These are phyloP conservation scores for Kodamaea plutei DNA, from an alignment of 1,139 yeast genomes.

Conservation along the genomic window DNA sequence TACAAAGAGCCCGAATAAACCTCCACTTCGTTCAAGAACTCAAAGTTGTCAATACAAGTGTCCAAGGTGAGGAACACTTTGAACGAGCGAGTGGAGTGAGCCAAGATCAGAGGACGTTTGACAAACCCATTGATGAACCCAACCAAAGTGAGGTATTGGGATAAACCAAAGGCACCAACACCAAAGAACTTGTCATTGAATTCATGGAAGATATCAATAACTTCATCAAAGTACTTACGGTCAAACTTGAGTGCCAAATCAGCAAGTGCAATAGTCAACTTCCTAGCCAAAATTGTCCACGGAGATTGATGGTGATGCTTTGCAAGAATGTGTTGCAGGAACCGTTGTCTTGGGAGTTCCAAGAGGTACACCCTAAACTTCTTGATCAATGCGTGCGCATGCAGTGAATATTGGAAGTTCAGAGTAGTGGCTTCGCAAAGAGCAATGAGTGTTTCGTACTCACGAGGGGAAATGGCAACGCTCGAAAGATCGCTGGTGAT, in stretches of 20 bases:
- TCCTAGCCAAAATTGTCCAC: constrained; percentile 35
- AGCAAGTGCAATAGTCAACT: constrained; percentile 34
- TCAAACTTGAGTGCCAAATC: constrained; percentile 35
- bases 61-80: constrained; percentile 34
- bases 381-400: constrained; percentile 49
- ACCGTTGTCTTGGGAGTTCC: constrained; percentile 53
- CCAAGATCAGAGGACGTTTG: constrained; percentile 31
- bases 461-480: constrained; percentile 49
- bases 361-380: constrained; percentile 57
- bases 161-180: constrained; percentile 21
- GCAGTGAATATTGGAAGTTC: constrained; percentile 36
- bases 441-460: constrained; percentile 69
- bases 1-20: constrained; percentile 26
- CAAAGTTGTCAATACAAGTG: constrained; percentile 36
- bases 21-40: constrained; percentile 39
- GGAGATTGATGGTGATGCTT: constrained; percentile 29
- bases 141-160: constrained; percentile 41
- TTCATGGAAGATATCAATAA: constrained; percentile 28
- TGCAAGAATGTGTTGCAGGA: constrained; percentile 21
- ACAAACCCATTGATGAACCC: constrained; percentile 47
- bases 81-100: constrained; percentile 24
- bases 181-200: constrained; percentile 25
- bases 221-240: constrained; percentile 21
- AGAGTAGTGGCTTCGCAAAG: constrained; percentile 51
- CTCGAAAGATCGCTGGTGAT: constrained; percentile 15